A percentile compares a stretch with the other conserved stretches of the same genome.
phyloP scores from a whole-genome alignment of 768 basidiomycete species.

The Suillus sp. region DNA sequence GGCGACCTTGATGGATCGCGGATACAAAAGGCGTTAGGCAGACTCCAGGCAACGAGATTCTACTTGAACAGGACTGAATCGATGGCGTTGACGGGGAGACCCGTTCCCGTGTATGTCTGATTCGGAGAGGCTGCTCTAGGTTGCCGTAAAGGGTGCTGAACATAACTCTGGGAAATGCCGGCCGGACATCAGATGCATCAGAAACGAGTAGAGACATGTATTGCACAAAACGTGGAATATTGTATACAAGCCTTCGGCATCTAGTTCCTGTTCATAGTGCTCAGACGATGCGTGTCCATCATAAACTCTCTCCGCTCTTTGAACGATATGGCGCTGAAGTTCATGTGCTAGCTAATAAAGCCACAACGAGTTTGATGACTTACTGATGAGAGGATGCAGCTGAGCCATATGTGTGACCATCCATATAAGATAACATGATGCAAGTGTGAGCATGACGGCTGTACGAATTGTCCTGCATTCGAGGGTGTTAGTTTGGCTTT shows the following conservation, averaged over 20 bases:
- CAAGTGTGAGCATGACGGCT: constrained; percentile 73
- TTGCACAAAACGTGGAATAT: no score
- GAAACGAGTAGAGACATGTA: no score
- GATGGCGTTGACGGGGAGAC: no score
- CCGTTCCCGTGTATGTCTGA: background rate
- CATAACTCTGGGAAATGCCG: background rate
- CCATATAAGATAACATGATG: constrained; percentile 95
- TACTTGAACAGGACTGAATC: no score
- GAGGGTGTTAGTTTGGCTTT: constrained; percentile 3
- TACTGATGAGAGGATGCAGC: constrained; percentile 86
- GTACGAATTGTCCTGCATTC: constrained; percentile 77
- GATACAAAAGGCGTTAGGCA: no score
- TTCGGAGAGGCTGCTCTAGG: no score
- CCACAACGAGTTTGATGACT: constrained; percentile 21
- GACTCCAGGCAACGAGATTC: no score
- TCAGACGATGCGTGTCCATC: background rate
- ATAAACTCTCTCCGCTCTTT: constrained; percentile 1
- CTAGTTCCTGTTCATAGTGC: constrained; percentile 2
- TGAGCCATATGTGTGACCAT: constrained; percentile 94
- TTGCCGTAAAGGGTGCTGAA: background rate
- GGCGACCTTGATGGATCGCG: no score
- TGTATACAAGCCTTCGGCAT: constrained; percentile 25
- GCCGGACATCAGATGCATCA: background rate
- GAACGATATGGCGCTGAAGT: constrained; percentile 24
- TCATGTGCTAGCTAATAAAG: constrained; percentile 13